These are phyloP conservation scores for Heracleum sosnowskyi DNA, from an alignment of 129 eudicot genomes.

Conservation along the genomic window DNA sequence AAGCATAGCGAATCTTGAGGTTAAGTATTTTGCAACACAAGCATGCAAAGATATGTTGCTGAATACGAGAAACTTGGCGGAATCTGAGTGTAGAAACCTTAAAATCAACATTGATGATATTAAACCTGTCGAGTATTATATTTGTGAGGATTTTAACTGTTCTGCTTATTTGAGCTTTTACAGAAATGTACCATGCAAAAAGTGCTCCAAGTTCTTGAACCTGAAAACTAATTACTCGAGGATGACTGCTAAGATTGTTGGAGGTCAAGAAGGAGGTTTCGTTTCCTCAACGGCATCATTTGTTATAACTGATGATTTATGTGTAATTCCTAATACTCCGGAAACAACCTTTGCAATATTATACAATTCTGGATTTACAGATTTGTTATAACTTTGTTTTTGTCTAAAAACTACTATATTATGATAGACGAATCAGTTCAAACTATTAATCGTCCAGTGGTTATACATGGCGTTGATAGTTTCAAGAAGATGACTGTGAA, in stretches of 20 bases:
- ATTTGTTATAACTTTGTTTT: too few species aligned
- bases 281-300: neutral
- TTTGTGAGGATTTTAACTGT: neutral
- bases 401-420: neutral
- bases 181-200: neutral
- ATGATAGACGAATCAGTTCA: neutral
- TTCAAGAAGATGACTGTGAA: conserved; percentile 18
- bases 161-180: neutral
- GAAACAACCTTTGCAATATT: neutral
- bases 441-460: neutral
- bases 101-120: conserved; percentile 15
- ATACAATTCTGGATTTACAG: neutral
- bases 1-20: conserved; percentile 7
- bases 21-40: conserved; percentile 9
- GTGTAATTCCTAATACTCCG: neutral
- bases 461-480: neutral
- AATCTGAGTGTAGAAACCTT: neutral
- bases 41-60: conserved; percentile 23
- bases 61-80: conserved; percentile 14
- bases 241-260: too few species aligned
- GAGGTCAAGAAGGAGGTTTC: neutral
- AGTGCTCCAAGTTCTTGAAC: neutral
- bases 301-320: neutral
- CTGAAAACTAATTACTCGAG: too few species aligned
- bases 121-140: neutral